Base-by-base conservation (phyloP, 768 basidiomycete genomes). In the Dacryopinax spathularia region DNA sequence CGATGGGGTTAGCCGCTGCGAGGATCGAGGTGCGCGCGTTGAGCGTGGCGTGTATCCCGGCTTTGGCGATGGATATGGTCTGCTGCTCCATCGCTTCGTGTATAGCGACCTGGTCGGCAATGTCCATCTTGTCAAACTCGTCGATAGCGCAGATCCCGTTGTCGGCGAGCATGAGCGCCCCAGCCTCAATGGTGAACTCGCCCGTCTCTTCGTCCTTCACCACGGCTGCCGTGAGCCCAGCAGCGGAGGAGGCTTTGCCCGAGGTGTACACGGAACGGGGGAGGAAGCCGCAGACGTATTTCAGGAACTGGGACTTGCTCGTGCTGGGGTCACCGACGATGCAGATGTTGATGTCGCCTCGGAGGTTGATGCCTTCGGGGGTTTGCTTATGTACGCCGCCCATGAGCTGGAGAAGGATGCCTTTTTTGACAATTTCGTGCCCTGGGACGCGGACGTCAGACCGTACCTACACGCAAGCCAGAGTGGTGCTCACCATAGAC, bases 41-140 rank as follows among this genome's bases (percentile, higher is more conserved):
- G 62, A 99, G 81, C 0, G 96, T 99, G 0, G 96, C 95, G 70
- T 98, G 95, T 68, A 99, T 99, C 63, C 96, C 96, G 1, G 96
- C 96, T 73, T 99, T 99, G 39, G 96, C 96, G 67, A 98, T 97
- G 31, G 93, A 96, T 69, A 98, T 97, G 0, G 95, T 98, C 77
- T 97, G 94, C 76, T 98, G 95, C 85, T 98, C 95, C 95, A 98
- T 98, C 7, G 95, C 95, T 80, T 98, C 95, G 80, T 99, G 96
- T 69, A 99, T 98, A 34, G 96, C 96, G 41, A 98, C 92, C 73
- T 98, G 96, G 73, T 98, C 96, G 0, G 90, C 86, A 61, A 97
- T 85, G 73, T 98, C 95, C 96, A 99, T 99, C 76, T 99, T 99
- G 82, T 99, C 96, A 71, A 99, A 99, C 75, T 98, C 96, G 77